Percentiles rank a stretch among this genome's conserved stretches.
Conservation (phyloP, 2,329 filamentous ascomycete genomes). For the Thermoascus crustaceus region DNA sequence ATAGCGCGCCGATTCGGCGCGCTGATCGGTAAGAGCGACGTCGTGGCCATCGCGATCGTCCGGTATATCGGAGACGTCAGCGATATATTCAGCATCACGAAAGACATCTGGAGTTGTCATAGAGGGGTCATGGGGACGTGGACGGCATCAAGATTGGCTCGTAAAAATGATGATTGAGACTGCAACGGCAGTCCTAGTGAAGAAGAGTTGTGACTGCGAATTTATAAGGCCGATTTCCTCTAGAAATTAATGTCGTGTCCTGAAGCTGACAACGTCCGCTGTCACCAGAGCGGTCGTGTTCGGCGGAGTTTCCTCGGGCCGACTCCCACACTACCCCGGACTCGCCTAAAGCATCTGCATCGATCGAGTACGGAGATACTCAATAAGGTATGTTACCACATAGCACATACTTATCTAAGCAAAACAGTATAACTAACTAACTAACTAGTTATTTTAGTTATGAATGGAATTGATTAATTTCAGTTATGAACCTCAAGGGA, state of each 20-base stretch:
- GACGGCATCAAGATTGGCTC: constrained; percentile 13
- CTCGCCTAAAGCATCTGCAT: too few relatives aligned
- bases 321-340: constrained; percentile 1
- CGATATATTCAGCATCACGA: constrained; percentile 40
- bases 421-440: too few relatives aligned
- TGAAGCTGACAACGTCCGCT: background rate
- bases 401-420: too few relatives aligned
- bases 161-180: constrained; percentile 4
- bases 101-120: constrained; percentile 39
- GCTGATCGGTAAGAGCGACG: constrained; percentile 2
- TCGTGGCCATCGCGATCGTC: constrained; percentile 14
- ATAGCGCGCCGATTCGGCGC: constrained; percentile 8
- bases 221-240: background rate
- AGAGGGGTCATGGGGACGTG: constrained; percentile 37
- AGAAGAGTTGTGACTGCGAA: background rate
- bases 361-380: too few relatives aligned
- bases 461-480: too few relatives aligned
- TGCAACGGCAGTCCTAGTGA: background rate
- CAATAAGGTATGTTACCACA: too few relatives aligned
- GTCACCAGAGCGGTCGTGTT: background rate
- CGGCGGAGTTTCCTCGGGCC: constrained; percentile 16
- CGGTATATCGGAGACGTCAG: constrained; percentile 36
- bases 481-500: too few relatives aligned
- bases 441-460: too few relatives aligned
- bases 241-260: background rate